Base-by-base conservation (phyloP, 257 asterid genomes). In the Parsonsia alboflavescens region DNA sequence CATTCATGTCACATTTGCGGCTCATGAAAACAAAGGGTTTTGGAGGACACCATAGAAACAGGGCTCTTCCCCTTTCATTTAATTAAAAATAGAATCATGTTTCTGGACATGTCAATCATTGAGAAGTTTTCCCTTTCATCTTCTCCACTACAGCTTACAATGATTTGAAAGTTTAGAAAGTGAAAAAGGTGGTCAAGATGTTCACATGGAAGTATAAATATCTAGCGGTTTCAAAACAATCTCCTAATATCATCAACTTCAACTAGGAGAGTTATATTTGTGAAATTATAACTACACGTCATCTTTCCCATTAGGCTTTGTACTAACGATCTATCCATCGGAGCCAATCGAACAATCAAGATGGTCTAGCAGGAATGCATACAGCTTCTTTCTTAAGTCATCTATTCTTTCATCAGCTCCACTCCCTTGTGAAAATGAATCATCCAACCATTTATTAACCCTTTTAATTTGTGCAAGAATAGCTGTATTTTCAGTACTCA, bases 381-480 rank as follows among this genome's bases (percentile, higher is more conserved):
- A 94, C 3, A 94, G 53, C 88, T 85, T 89, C 75, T 85, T 87
- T 64, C 76, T 90, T 83, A 94, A 75, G 64, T 74, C 84, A 58
- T 82, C 89, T n/a, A 90, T 80, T 68, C 90, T 88, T 83, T 90
- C 90, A 52, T 84, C 88, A 2, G 41, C 82, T 57, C 74, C 59
- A 64, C 78, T 80, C 36, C 83, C 89, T 9, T 65, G 78, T 11
- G 77, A 67, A 54, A 77, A 79, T 0, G 89, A 82, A 62, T 86
- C 90, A 70, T 90, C 96, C 80, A 94, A 73, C 98, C 98, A 94
- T 62, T 73, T 83, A 77, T 89, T 85, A 68, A 90, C 89, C 77
- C 95, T 78, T 84, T 88, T 90, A 52, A 94, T 93, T 63, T 91
- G 98, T 70, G 97, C 93, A 30, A 93, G 91, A 80, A 91, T 88